Percentiles rank a stretch among this genome's conserved stretches.
Conservation (phyloP, 768 basidiomycete species). For the Boletus reticuloceps region DNA sequence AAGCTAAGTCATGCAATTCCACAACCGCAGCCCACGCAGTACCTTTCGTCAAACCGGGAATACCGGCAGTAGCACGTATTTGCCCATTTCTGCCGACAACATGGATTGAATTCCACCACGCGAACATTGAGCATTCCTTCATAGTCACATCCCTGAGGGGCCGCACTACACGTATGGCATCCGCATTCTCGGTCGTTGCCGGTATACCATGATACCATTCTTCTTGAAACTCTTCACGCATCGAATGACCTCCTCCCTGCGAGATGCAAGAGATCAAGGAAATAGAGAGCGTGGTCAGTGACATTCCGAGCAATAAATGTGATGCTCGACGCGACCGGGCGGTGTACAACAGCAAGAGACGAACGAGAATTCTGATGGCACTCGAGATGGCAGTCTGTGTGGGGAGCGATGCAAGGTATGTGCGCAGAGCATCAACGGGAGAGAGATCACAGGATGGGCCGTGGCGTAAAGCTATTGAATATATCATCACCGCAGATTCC, state of each 20-base stretch:
- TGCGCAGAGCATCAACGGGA: slow-evolving; percentile 36
- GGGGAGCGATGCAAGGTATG: slow-evolving; percentile 64
- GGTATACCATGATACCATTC: slow-evolving; percentile 50
- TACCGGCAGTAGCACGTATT: slow-evolving; percentile 52
- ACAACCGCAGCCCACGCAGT: neutral
- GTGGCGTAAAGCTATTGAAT: slow-evolving; percentile 22
- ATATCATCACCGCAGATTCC: slow-evolving; percentile 2
- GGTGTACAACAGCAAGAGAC: slow-evolving; percentile 69
- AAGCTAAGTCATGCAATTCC: neutral
- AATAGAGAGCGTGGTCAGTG: slow-evolving; percentile 74
- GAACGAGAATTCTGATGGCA: slow-evolving; percentile 56
- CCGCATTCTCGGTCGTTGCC: slow-evolving; percentile 1
- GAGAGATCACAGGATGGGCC: slow-evolving; percentile 7
- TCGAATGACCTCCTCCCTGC: slow-evolving; percentile 71
- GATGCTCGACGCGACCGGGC: slow-evolving; percentile 59
- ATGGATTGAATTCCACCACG: slow-evolving; percentile 64
- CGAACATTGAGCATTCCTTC: slow-evolving; percentile 79
- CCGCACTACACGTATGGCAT: slow-evolving; percentile 50
- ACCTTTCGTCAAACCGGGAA: slow-evolving; percentile 71
- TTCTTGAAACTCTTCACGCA: slow-evolving; percentile 68
- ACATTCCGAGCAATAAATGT: slow-evolving; percentile 76
- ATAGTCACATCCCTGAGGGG: slow-evolving; percentile 72
- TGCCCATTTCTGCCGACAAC: slow-evolving; percentile 50
- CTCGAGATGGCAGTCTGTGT: slow-evolving; percentile 68
- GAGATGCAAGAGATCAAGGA: slow-evolving; percentile 71